Conservation (phyloP, 352 stramenopile genomes). For the Pythium graminicola region DNA sequence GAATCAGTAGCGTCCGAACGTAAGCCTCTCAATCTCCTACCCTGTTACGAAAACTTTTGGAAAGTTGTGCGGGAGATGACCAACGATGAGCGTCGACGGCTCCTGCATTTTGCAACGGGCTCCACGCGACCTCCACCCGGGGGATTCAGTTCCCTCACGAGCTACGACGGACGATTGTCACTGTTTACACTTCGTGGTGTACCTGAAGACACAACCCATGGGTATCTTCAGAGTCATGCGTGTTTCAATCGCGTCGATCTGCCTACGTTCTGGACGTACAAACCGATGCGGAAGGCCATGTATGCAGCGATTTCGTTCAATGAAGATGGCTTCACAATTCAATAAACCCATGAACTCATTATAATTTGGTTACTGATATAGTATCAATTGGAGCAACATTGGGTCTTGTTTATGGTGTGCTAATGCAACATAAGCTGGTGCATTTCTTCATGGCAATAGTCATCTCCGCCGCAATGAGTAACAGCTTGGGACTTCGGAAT, state of each 20-base stretch:
- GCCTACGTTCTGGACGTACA: conserved; percentile 83
- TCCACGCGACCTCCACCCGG: conserved; percentile 68
- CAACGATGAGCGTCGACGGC: conserved; percentile 60
- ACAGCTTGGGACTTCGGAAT: conserved; percentile 28
- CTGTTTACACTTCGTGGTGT: conserved; percentile 72
- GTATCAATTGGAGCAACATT: neutral
- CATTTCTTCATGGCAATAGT: neutral
- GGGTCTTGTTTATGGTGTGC: neutral
- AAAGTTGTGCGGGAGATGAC: conserved; percentile 90
- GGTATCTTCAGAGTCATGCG: conserved; percentile 38
- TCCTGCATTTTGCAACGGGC: conserved; percentile 80
- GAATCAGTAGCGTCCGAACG: conserved; percentile 34
- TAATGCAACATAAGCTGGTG: neutral
- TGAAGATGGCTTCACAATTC: conserved; percentile 52
- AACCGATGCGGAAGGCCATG: conserved; percentile 54
- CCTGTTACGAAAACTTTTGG: conserved; percentile 98
- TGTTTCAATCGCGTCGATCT: conserved; percentile 91
- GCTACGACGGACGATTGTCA: conserved; percentile 72
- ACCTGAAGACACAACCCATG: conserved; percentile 19
- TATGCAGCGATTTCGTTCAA: conserved; percentile 41
- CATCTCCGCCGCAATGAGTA: neutral
- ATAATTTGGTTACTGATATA: too few relatives aligned
- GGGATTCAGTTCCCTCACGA: conserved; percentile 65
- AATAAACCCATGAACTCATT: too few relatives aligned
- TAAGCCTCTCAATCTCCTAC: too few relatives aligned